phyloP scores from a whole-genome alignment of 1,284 basidiomycete species.

The Pterulicium gracile region DNA sequence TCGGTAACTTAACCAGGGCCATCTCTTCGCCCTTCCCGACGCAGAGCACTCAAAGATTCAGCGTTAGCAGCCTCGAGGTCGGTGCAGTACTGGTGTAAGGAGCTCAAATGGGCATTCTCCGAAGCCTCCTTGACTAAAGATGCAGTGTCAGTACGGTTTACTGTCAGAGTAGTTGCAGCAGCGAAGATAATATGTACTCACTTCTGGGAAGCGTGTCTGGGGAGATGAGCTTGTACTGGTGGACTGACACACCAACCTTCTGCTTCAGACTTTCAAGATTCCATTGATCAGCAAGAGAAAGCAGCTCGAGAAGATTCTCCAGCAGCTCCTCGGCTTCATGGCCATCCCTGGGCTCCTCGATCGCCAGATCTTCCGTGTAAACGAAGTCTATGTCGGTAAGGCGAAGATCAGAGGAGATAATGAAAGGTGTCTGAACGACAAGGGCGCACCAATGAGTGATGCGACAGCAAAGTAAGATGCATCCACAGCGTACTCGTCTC shows the following conservation, averaged over 20 bases:
- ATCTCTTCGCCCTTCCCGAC: too few species aligned
- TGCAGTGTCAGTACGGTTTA: too few species aligned
- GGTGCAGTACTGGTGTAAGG: too few species aligned
- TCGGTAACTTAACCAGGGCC: too few species aligned
- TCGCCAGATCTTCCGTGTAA: background rate
- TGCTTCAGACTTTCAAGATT: background rate
- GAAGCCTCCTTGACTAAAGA: too few species aligned
- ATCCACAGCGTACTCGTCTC: background rate
- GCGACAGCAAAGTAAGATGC: background rate
- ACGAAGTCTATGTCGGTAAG: background rate
- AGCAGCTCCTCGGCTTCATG: background rate
- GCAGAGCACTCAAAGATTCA: too few species aligned
- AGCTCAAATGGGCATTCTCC: too few species aligned
- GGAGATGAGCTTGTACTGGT: background rate
- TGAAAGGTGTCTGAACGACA: too few species aligned
- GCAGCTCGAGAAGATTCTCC: background rate
- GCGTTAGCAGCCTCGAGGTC: too few species aligned
- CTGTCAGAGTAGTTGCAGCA: too few species aligned
- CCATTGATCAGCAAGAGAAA: background rate
- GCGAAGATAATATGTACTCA: too few species aligned
- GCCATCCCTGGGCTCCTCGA: background rate
- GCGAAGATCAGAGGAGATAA: background rate
- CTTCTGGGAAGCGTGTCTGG: conserved; percentile 2
- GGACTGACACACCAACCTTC: background rate
- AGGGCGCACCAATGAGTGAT: background rate